Conservation (phyloP, 2,329 filamentous ascomycete species). For the Cladosporium colombiae region DNA sequence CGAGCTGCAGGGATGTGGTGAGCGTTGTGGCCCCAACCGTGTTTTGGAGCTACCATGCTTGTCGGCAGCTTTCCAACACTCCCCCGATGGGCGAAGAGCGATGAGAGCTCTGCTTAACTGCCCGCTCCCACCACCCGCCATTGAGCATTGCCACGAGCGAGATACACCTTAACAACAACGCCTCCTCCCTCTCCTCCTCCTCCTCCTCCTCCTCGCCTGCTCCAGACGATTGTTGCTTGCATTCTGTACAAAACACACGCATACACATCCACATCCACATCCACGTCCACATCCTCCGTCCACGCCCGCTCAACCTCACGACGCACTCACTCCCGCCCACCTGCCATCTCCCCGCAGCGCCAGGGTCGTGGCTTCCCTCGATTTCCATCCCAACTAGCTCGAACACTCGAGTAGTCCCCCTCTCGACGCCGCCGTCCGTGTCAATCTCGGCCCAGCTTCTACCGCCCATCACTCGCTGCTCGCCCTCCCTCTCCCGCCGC, state of each 20-base stretch:
- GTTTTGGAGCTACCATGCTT: conserved; percentile 1
- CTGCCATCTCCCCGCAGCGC: neutral
- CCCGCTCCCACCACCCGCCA: neutral
- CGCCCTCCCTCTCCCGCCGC: conserved; percentile 1
- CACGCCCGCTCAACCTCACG: neutral
- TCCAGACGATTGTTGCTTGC: neutral
- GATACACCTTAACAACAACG: neutral
- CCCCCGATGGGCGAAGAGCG: neutral
- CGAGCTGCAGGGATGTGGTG: conserved; percentile 5
- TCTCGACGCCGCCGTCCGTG: conserved; percentile 8
- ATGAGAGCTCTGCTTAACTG: neutral
- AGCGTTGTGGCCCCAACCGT: conserved; percentile 12
- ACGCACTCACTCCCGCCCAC: neutral
- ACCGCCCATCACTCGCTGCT: neutral
- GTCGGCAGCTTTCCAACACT: conserved; percentile 8
- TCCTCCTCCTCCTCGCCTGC: neutral
- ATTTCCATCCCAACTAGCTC: conserved; percentile 2
- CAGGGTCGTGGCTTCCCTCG: neutral
- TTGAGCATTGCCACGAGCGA: neutral
- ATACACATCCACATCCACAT: neutral
- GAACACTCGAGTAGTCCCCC: neutral
- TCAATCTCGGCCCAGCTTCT: conserved; percentile 14
- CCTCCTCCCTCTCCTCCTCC: neutral
- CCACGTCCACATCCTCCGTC: neutral
- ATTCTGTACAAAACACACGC: neutral